Evolutionary conservation across 2,329 filamentous ascomycete genomes (phyloP).

Genomic region (Fusarium multiceps): DNA sequence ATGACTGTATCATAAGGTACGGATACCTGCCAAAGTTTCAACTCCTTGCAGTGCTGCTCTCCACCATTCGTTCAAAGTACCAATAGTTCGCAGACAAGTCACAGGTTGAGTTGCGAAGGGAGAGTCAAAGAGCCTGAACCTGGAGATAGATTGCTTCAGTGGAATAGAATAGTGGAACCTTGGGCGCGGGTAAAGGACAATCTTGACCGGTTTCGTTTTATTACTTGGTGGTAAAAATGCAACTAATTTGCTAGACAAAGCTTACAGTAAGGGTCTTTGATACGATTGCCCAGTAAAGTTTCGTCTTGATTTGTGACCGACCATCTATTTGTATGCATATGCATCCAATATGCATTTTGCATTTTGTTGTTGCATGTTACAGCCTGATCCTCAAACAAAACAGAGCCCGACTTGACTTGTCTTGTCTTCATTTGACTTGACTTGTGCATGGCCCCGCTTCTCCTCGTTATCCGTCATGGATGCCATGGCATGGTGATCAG

Average conservation of each 20-base stretch:
- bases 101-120: constrained; percentile 10
- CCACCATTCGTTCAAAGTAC: constrained; percentile 8
- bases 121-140: constrained; percentile 7
- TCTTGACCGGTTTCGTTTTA: constrained; percentile 7
- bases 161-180: background rate
- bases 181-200: constrained; percentile 16
- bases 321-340: background rate
- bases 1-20: constrained; percentile 1
- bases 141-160: constrained; percentile 1
- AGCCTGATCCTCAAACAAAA: constrained; percentile 11
- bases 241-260: constrained; percentile 22
- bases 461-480: constrained; percentile 22
- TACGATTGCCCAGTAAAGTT: constrained; percentile 20
- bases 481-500: constrained; percentile 7
- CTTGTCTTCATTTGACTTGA: background rate
- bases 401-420: background rate
- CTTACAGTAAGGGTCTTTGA: constrained; percentile 7
- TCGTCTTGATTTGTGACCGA: background rate
- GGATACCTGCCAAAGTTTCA: background rate
- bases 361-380: background rate
- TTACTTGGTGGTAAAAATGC: constrained; percentile 4
- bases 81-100: constrained; percentile 25
- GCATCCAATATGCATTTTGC: background rate
- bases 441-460: constrained; percentile 17
- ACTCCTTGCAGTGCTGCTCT: constrained; percentile 13